Evolutionary conservation across 2,329 filamentous ascomycete genomes (phyloP).

Genomic region (Tolypocladium endophyticum): DNA sequence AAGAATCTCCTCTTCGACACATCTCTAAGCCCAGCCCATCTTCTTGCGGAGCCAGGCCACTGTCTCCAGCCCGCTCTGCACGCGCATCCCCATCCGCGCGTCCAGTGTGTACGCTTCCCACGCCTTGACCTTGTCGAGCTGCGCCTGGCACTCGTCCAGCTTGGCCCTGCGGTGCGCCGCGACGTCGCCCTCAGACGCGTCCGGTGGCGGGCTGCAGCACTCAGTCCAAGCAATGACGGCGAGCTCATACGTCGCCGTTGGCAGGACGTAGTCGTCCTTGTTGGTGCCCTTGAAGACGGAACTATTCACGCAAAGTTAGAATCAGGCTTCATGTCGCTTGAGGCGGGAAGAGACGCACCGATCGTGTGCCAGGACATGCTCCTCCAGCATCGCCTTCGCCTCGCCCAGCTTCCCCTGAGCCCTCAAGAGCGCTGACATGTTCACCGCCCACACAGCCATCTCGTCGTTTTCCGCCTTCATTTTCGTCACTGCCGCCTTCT

Average conservation of each 20-base stretch:
- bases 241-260: constrained; percentile 78
- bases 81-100: constrained; percentile 61
- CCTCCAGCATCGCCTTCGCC: constrained; percentile 53
- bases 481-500: constrained; percentile 27
- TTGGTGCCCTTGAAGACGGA: constrained; percentile 45
- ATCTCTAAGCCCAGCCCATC: constrained; percentile 20
- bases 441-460: constrained; percentile 52
- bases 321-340: not conserved
- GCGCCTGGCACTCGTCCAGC: constrained; percentile 50
- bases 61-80: constrained; percentile 59
- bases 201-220: constrained; percentile 29
- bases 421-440: constrained; percentile 55
- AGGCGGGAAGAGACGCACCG: constrained; percentile 29
- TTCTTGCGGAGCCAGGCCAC: constrained; percentile 42
- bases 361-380: constrained; percentile 56
- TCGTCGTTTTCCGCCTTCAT: constrained; percentile 48
- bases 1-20: not conserved
- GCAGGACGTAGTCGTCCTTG: constrained; percentile 60
- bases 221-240: constrained; percentile 73
- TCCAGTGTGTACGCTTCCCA: constrained; percentile 69
- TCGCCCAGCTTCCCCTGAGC: constrained; percentile 52
- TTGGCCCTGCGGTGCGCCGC: constrained; percentile 32
- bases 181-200: constrained; percentile 16
- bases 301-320: constrained; percentile 18
- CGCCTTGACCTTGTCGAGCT: constrained; percentile 54